A percentile compares a stretch with the other conserved stretches of the same genome.
Conservation (phyloP, 345 rosid genomes). For the Pistacia atlantica region DNA sequence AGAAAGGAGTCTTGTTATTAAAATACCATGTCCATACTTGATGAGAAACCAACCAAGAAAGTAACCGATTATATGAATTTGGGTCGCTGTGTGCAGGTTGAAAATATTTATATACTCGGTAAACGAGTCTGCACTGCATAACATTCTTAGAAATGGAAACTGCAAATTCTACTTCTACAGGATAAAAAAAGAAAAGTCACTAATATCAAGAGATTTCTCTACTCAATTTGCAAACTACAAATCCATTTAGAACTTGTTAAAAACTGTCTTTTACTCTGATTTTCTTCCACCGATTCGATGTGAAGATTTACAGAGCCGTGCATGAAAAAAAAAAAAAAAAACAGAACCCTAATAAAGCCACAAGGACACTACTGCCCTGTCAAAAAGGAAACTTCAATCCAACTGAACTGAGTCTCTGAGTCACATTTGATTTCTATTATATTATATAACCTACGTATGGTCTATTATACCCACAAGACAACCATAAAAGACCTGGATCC, state of each 20-base stretch:
- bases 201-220: too few species aligned
- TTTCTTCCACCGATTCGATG: constrained; percentile 13
- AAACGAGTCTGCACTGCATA: too few species aligned
- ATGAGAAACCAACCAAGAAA: background rate
- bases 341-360: constrained; percentile 5
- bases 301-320: constrained; percentile 28
- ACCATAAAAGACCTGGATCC: background rate
- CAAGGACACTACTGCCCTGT: background rate
- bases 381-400: constrained; percentile 2
- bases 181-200: too few species aligned
- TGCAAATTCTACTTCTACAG: too few species aligned
- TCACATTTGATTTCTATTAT: background rate
- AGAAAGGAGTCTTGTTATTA: background rate
- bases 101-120: background rate
- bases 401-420: background rate
- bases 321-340: background rate
- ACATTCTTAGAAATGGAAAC: too few species aligned
- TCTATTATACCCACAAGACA: constrained; percentile 27
- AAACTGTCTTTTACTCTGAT: constrained; percentile 20
- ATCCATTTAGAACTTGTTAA: background rate
- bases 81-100: background rate
- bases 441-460: background rate
- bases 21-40: background rate
- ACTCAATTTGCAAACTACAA: background rate
- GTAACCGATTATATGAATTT: background rate